These are phyloP conservation scores for Camptophora hylomeconis DNA, from an alignment of 2,329 filamentous ascomycete species.

Conservation along the genomic window DNA sequence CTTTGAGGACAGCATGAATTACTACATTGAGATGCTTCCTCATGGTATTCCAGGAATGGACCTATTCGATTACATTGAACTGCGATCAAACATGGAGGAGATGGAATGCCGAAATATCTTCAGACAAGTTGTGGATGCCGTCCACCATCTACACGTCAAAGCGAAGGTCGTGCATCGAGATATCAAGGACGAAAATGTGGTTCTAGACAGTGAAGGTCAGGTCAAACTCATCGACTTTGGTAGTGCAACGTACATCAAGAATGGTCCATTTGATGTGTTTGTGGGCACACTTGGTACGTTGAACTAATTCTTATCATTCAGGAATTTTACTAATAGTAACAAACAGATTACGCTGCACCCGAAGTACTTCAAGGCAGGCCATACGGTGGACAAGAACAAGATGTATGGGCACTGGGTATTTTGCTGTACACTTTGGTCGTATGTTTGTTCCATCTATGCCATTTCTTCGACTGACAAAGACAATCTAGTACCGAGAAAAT, in stretches of 20 bases:
- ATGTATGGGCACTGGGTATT: conserved; percentile 95
- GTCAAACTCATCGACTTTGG: conserved; percentile 98
- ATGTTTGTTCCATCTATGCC: too few relatives aligned
- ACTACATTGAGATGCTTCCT: conserved; percentile 97
- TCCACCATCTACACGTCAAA: conserved; percentile 83
- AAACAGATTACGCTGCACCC: conserved; percentile 86
- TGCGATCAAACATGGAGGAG: conserved; percentile 93
- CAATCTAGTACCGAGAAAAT: conserved; percentile 99
- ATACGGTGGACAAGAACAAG: conserved; percentile 92
- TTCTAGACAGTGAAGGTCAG: conserved; percentile 84
- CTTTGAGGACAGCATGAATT: conserved; percentile 58
- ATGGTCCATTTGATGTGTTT: conserved; percentile 95
- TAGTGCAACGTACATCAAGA: conserved; percentile 96
- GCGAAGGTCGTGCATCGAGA: conserved; percentile 90
- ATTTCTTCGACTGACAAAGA: too few relatives aligned
- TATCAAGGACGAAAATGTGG: conserved; percentile 98
- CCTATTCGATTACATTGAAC: conserved; percentile 95
- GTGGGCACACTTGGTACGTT: conserved; percentile 88
- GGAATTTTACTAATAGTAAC: conserved; percentile 5
- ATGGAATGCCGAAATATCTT: conserved; percentile 90
- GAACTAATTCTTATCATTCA: not conserved
- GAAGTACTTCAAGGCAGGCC: conserved; percentile 87
- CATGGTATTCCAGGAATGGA: conserved; percentile 96
- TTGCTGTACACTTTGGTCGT: conserved; percentile 96
- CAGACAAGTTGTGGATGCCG: conserved; percentile 74